Evolutionary conservation across 2,329 filamentous ascomycete species (phyloP), one percentile per base, ranked within the genome.

Genomic region (Hyphodiscus sp.): DNA sequence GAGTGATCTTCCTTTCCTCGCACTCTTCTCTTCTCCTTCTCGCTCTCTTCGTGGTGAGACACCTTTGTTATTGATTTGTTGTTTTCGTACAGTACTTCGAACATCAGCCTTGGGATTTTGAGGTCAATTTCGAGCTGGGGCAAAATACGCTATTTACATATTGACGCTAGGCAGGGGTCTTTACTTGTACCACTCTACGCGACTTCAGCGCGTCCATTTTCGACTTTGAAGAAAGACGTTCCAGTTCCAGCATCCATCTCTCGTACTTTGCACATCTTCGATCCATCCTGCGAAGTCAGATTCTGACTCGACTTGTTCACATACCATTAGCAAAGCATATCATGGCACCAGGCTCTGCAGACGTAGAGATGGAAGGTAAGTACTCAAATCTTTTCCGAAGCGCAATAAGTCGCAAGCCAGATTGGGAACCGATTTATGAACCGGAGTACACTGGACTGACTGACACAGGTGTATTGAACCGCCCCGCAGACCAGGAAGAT

Each of bases 401-500:
- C 30, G 20, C 23, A n/a, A 2, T 11, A 16, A 26, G 23, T 20
- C 45, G 45, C 47, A 57, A 53, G 44, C 23, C 45, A 44, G 18
- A 20, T 19, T 33, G 42, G 30, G n/a, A 18, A 41, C 44, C 15
- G 26, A 19, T 50, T 30, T 33, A 30, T 20, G 20, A 23, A 19
- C 16, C 23, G n/a, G 15, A 13, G 13, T 46, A 26, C 29, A 20
- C 20, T 44, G 43, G n/a, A 20, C 38, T 49, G 50, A 52, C 58
- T 59, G 49, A 59, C 54, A 76, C 74, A 63, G 72, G 73, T 41
- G 72, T 77, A 71, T 72, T 58, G 50, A 65, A 62, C 65, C 69
- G 78, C 46, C 79, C 83, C 2, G 48, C 46, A 57, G 85, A 91
- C 54, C 38, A 48, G 18, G 87, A 89, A 50, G 85, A 88, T 55